Conservation (phyloP, 1,139 yeast species). For the Kodamaea alishanica region DNA sequence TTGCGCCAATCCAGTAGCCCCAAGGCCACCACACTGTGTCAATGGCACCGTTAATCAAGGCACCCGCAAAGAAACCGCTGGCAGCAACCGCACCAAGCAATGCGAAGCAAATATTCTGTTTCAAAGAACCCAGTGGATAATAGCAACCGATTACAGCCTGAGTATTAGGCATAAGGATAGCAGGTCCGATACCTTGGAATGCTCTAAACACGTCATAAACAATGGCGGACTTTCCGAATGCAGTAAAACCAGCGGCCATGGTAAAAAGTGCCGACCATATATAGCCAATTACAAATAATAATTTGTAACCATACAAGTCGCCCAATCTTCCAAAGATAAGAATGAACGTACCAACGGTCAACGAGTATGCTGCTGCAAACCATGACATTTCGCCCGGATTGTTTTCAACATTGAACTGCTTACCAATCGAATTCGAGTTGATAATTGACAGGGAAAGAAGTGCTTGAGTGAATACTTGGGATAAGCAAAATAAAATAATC, state of each 20-base stretch:
- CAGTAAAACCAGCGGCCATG: slow-evolving; percentile 44
- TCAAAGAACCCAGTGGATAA: slow-evolving; percentile 40
- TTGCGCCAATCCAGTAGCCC: slow-evolving; percentile 48
- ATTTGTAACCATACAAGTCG: slow-evolving; percentile 58
- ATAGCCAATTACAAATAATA: slow-evolving; percentile 45
- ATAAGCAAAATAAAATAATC: slow-evolving; percentile 28
- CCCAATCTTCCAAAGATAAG: slow-evolving; percentile 60
- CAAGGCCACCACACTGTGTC: slow-evolving; percentile 53
- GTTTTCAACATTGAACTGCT: slow-evolving; percentile 31
- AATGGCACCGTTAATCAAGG: slow-evolving; percentile 43
- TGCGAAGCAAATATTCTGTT: slow-evolving; percentile 42
- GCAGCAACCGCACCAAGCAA: slow-evolving; percentile 61
- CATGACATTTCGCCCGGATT: slow-evolving; percentile 49
- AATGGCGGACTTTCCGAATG: slow-evolving; percentile 35
- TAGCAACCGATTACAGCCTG: slow-evolving; percentile 52
- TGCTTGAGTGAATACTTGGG: slow-evolving; percentile 52
- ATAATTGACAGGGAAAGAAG: slow-evolving; percentile 45
- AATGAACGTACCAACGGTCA: slow-evolving; percentile 62
- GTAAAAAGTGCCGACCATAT: slow-evolving; percentile 48
- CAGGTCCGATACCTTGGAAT: slow-evolving; percentile 59
- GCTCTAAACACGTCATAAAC: slow-evolving; percentile 54
- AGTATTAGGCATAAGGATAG: slow-evolving; percentile 54
- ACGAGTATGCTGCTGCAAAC: slow-evolving; percentile 57
- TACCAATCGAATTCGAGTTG: slow-evolving; percentile 33
- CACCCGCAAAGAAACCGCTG: slow-evolving; percentile 51